A percentile compares a stretch with the other conserved stretches of the same genome.
Evolutionary conservation across 768 basidiomycete genomes (phyloP).

Genomic region (Mycena rebaudengoi): DNA sequence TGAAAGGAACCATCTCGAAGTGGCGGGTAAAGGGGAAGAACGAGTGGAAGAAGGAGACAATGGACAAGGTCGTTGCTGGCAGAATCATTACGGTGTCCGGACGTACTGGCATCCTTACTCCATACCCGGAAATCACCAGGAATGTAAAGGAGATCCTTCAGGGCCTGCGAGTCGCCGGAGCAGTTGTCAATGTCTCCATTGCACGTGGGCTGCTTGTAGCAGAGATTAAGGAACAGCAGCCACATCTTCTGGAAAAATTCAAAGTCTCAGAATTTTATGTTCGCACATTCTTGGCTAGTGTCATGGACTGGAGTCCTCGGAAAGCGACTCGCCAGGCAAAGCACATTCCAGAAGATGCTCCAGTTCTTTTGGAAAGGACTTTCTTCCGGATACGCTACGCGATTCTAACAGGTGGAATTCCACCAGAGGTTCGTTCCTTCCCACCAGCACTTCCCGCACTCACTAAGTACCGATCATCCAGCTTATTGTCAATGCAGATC

Average conservation of each 20-base stretch:
- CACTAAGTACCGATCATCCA: not conserved
- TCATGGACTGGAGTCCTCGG: constrained; percentile 18
- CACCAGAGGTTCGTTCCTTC: not conserved
- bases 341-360: constrained; percentile 20
- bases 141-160: constrained; percentile 11
- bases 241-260: constrained; percentile 6
- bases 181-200: constrained; percentile 14
- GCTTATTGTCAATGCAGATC: constrained; percentile 25
- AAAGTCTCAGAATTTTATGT: constrained; percentile 10
- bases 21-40: constrained; percentile 4
- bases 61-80: not conserved
- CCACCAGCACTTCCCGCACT: not conserved
- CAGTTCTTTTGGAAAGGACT: not conserved
- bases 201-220: constrained; percentile 5
- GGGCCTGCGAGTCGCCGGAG: constrained; percentile 3
- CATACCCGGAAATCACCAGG: constrained; percentile 10
- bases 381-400: constrained; percentile 3
- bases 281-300: constrained; percentile 3
- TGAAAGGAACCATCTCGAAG: constrained; percentile 1
- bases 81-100: constrained; percentile 1
- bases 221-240: not conserved
- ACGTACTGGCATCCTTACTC: constrained; percentile 4
- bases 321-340: constrained; percentile 1
- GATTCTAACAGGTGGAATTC: not conserved
- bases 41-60: not conserved